Base-by-base conservation (phyloP, 352 stramenopile genomes). In the Globisporangium radiosum region DNA sequence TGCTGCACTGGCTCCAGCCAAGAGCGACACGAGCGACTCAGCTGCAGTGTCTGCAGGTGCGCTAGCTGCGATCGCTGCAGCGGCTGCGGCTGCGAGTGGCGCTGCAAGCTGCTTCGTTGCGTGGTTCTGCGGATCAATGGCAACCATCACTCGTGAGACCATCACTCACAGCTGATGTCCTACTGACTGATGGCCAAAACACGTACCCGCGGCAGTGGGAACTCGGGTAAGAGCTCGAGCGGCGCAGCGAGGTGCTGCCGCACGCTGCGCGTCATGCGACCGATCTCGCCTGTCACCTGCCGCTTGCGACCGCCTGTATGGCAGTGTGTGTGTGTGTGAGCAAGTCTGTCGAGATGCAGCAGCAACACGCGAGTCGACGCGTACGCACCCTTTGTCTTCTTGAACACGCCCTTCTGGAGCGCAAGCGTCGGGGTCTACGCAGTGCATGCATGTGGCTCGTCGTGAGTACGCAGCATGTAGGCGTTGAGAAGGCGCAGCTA, bases 251-350 rank as follows among this genome's bases (percentile, higher is more conserved):
- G 57, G 57, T 92, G 82, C 66, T 92, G 82, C 3, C 82, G 82
- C 47, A 92, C 82, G 62, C 80, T 90, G 33, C 82, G 70, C 7
- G 82, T 92, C 80, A 92, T 90, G 49, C 82, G 77, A 0, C 75
- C 78, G 13, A 81, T 64, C 67, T 91, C 81, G 15, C 70, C 71
- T 36, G 71, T 65, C 15, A 64, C 36, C n/a, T 37, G 70, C 0
- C 81, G 72, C 67, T 89, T 91, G 33, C 81, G 81, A 54, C 81
- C 81, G 87, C 13, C 33, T 40, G 45, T n/a, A 33, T 7, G 19
- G 50, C 15, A 61, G 7, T 11, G 39, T 43, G 39, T 43, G 39
- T 43, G 39, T 43, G 39, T 43, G 7, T 5, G 38, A 40, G 15
- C 14, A 14, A 25, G 25, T 33, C 25, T 33, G 25, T 33, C 25